A percentile compares a stretch with the other conserved stretches of the same genome.
phyloP scores from a whole-genome alignment of 2,329 filamentous ascomycete species.

The Penicillium rolfsii region DNA sequence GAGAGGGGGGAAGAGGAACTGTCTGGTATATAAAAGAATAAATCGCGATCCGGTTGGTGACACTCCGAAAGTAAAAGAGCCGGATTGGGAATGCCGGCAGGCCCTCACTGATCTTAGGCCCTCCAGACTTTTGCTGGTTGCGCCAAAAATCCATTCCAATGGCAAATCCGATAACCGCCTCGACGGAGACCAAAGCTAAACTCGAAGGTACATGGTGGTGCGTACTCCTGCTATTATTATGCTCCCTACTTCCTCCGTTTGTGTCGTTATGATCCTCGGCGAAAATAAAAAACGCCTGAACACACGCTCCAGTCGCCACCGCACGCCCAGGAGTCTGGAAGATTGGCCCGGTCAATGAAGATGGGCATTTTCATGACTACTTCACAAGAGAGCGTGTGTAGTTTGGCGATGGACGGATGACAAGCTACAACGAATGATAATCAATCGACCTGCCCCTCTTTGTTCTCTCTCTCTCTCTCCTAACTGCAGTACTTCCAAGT shows the following conservation, averaged over 20 bases:
- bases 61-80: background rate
- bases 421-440: background rate
- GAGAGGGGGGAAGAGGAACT: background rate
- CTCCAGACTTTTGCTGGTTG: background rate
- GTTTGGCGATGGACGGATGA: background rate
- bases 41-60: background rate
- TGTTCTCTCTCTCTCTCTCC: background rate
- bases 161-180: background rate
- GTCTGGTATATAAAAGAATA: background rate
- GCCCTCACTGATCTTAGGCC: background rate
- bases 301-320: background rate
- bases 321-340: background rate
- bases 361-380: background rate
- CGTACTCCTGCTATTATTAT: background rate
- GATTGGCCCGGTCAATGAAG: background rate
- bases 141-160: background rate
- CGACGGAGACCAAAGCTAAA: background rate
- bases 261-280: background rate
- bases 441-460: background rate
- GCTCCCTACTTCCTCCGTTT: background rate
- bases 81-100: background rate
- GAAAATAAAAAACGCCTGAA: constrained; percentile 2
- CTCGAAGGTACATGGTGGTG: background rate
- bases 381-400: background rate
- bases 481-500: background rate